phyloP scores from a whole-genome alignment of 768 basidiomycete species.

The Hydnomerulius pinastri region DNA sequence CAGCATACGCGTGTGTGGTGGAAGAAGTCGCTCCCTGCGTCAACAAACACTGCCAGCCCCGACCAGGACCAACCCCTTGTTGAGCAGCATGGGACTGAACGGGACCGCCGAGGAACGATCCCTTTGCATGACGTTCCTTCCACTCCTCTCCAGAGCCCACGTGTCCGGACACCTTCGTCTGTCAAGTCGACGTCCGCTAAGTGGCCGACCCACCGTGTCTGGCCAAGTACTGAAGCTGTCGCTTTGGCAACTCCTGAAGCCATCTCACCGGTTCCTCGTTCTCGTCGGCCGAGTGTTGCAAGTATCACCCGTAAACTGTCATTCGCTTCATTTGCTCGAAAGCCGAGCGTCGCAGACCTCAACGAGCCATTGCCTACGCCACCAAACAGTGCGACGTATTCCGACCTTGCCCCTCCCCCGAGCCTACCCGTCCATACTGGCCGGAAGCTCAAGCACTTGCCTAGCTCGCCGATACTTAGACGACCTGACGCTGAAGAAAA shows the following conservation, averaged over 20 bases:
- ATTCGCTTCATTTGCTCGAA: constrained; percentile 29
- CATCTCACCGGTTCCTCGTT: constrained; percentile 5
- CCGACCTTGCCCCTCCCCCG: constrained; percentile 20
- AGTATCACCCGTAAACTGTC: constrained; percentile 35
- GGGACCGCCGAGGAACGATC: constrained; percentile 8
- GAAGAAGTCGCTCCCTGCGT: constrained; percentile 23
- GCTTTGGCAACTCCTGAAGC: constrained; percentile 6
- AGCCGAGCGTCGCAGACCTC: constrained; percentile 25
- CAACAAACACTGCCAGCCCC: constrained; percentile 9
- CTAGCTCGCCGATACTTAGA: constrained; percentile 23
- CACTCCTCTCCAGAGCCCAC: constrained; percentile 19
- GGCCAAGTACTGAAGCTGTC: constrained; percentile 24
- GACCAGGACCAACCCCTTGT: constrained; percentile 9
- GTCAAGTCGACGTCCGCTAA: background rate
- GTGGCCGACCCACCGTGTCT: constrained; percentile 19
- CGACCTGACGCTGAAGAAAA: constrained; percentile 3
- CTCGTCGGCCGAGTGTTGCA: constrained; percentile 28
- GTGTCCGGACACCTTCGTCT: too few species aligned
- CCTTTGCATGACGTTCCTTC: constrained; percentile 13
- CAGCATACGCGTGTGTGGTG: constrained; percentile 31
- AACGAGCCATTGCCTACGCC: constrained; percentile 18
- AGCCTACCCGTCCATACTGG: constrained; percentile 10
- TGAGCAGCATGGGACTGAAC: constrained; percentile 5
- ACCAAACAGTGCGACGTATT: constrained; percentile 13
- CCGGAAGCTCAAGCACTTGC: constrained; percentile 23